These are phyloP conservation scores for Chrysopogon serrulatus DNA, from an alignment of 176 grass and related monocot genomes.

Conservation along the genomic window DNA sequence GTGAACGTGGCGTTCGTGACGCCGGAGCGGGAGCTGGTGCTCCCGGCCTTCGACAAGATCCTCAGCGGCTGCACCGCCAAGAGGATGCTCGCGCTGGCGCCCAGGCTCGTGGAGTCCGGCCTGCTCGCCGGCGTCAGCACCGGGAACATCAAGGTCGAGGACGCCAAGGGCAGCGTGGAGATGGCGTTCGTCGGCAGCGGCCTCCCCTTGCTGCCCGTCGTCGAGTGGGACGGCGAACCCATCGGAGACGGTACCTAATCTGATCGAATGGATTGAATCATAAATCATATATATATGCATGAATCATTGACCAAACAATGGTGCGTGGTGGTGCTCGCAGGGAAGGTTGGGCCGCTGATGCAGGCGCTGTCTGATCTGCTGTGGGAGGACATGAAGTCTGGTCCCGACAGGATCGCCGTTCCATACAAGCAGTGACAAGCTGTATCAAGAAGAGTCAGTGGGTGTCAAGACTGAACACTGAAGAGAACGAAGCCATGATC, in stretches of 20 bases:
- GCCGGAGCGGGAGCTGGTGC: slow-evolving; percentile 37
- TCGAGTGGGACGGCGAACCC: slow-evolving; percentile 71
- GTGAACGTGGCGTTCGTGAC: slow-evolving; percentile 88
- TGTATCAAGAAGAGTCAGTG: too few relatives aligned
- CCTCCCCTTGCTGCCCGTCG: slow-evolving; percentile 58
- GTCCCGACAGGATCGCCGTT: slow-evolving; percentile 60
- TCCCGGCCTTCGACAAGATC: slow-evolving; percentile 66
- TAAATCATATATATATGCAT: too few relatives aligned
- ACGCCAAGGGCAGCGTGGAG: slow-evolving; percentile 52
- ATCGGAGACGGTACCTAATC: slow-evolving; percentile 63
- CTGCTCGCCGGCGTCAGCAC: slow-evolving; percentile 29
- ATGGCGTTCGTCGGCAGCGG: slow-evolving; percentile 91
- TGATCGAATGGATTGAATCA: background rate
- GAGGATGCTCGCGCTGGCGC: slow-evolving; percentile 57
- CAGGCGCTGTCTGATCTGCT: slow-evolving; percentile 74
- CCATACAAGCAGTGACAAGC: slow-evolving; percentile 31
- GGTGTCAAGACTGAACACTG: too few relatives aligned
- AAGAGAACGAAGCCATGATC: too few relatives aligned
- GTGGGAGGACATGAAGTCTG: slow-evolving; percentile 86
- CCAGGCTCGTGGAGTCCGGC: slow-evolving; percentile 44
- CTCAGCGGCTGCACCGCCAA: slow-evolving; percentile 81
- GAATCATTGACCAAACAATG: too few relatives aligned
- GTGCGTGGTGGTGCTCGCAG: slow-evolving; percentile 22
- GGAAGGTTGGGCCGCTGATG: slow-evolving; percentile 66
- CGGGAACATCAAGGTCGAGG: slow-evolving; percentile 27